A percentile compares a stretch with the other conserved stretches of the same genome.
Conservation (phyloP, 441 rosid species). For the Melastoma candidum region DNA sequence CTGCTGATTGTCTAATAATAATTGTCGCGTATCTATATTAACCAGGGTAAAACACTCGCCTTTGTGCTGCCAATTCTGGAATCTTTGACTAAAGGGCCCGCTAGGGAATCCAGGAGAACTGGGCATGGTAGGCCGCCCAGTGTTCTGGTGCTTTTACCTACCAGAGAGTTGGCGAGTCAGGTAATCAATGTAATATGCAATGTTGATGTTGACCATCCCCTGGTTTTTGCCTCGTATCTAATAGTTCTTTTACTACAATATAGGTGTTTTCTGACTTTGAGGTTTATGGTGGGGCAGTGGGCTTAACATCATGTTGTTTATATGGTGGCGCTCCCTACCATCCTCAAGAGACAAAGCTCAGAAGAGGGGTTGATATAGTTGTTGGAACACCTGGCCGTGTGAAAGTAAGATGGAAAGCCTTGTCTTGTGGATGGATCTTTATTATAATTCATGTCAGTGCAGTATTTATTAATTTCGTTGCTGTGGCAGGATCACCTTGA, state of each 20-base stretch:
- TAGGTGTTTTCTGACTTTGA: constrained; percentile 79
- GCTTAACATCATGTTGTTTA: constrained; percentile 68
- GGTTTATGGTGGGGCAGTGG: constrained; percentile 61
- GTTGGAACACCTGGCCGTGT: constrained; percentile 92
- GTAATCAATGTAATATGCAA: constrained; percentile 18
- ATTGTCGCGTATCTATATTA: neutral
- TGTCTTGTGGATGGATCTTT: neutral
- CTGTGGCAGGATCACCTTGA: constrained; percentile 69
- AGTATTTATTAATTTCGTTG: neutral
- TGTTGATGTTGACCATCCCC: neutral
- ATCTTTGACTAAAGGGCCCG: constrained; percentile 65
- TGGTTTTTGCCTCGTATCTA: neutral
- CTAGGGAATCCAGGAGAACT: constrained; percentile 43
- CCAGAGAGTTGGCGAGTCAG: constrained; percentile 92
- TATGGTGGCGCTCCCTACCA: constrained; percentile 76
- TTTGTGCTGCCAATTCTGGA: constrained; percentile 92
- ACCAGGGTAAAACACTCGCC: constrained; percentile 87
- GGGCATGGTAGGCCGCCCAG: constrained; percentile 86
- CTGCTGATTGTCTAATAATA: too few species aligned
- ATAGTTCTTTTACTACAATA: neutral
- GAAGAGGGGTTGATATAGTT: constrained; percentile 80
- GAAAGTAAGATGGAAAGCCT: constrained; percentile 33
- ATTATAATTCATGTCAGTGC: constrained; percentile 4
- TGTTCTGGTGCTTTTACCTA: constrained; percentile 85
- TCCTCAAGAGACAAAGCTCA: constrained; percentile 50